Evolutionary conservation across 129 eudicot genomes (phyloP).

Genomic region (Tanacetum coccineum): DNA sequence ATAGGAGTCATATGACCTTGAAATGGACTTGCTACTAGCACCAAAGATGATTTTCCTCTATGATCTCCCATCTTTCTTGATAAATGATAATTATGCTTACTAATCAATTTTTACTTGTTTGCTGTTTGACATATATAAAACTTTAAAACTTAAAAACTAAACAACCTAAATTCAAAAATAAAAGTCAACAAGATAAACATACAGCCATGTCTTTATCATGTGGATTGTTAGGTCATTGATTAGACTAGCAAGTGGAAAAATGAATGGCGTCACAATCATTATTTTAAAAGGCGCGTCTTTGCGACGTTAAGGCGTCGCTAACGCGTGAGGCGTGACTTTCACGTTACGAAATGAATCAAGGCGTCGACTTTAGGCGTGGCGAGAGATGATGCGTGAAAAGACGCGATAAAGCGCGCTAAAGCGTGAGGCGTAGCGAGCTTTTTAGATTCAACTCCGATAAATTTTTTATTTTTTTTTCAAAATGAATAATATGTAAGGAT

Average conservation of each 20-base stretch:
- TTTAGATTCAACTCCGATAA: too few relatives aligned
- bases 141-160: background rate
- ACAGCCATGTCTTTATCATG: conserved; percentile 17
- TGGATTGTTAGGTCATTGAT: conserved; percentile 15
- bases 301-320: too few relatives aligned
- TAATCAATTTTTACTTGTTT: background rate
- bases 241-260: conserved; percentile 2
- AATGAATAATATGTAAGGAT: too few relatives aligned
- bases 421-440: too few relatives aligned
- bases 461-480: too few relatives aligned
- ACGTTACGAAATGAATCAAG: too few relatives aligned
- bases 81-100: background rate
- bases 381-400: too few relatives aligned
- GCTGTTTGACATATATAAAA: background rate
- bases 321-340: too few relatives aligned
- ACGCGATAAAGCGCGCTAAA: too few relatives aligned
- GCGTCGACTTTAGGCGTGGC: too few relatives aligned
- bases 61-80: conserved; percentile 21
- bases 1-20: conserved; percentile 73
- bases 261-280: background rate
- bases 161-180: background rate
- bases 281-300: too few relatives aligned
- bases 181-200: background rate
- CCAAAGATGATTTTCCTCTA: conserved; percentile 27
- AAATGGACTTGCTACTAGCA: conserved; percentile 51